Evolutionary conservation across 2,329 filamentous ascomycete species (phyloP), one percentile per base, ranked within the genome.

Genomic region (Pseudogymnoascus sp.): DNA sequence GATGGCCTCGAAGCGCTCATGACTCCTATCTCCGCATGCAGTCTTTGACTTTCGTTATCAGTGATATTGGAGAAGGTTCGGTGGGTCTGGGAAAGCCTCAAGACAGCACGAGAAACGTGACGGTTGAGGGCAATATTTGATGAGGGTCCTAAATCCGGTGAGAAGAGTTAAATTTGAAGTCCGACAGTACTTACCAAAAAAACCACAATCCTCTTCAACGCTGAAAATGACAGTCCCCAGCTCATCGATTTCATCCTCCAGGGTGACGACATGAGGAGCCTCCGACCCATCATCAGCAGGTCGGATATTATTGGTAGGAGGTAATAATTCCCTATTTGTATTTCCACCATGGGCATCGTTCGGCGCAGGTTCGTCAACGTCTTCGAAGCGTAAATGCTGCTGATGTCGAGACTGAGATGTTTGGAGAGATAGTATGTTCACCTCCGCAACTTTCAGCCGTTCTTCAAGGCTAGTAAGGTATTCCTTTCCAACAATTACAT

Each of bases 81-180:
- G 66, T 19, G 64, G 14, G 35, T 59, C 24, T 26, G 41, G 59
- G 41, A 65, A 60, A 59, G 38, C 33, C 60, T 62, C 28, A 67
- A 66, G 28, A 74, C 67, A 11, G 74, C 70, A 33, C 70, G 69
- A 16, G 74, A 72, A 22, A 78, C 72, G 35, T 75, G 72, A 4
- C 75, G 70, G 7, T 73, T 71, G 63, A 78, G 77, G 10, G 75
- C 73, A 60, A 78, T 77, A 65, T 78, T 78, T 1, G 77, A 78
- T 6, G 76, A 76, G 24, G 75, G 73, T 3, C 75, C 74, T 75
- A 59, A n/a, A 11, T n/a, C 11, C 12, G 5, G 33, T 14, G 10
- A 24, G 28, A 8, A 56, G 35, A 43, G 31, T 22, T 11, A 61
- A 6, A 37, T 14, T 31, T 56, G 63, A 33, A 40, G 37, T 8